These are phyloP conservation scores for Linum usitatissimum DNA, from an alignment of 345 rosid genomes.

Conservation along the genomic window DNA sequence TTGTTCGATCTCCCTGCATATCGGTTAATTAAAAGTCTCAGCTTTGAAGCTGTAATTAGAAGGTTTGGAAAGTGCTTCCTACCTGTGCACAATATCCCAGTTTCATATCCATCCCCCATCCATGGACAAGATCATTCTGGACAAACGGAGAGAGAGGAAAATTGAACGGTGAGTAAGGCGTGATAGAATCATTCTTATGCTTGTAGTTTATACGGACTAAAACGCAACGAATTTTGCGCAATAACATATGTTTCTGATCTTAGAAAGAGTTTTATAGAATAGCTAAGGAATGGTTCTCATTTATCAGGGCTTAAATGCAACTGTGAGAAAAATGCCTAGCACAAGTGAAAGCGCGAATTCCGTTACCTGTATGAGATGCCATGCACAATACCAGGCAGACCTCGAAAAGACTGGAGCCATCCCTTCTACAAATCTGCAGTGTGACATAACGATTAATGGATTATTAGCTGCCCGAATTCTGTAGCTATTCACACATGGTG, in stretches of 20 bases:
- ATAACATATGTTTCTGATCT: no score
- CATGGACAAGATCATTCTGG: constrained; percentile 93
- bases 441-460: not conserved
- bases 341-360: no score
- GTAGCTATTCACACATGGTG: not conserved
- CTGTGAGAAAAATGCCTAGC: no score
- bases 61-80: constrained; percentile 5
- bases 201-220: no score
- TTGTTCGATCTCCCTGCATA: constrained; percentile 70
- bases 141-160: constrained; percentile 6
- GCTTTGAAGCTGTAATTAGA: not conserved
- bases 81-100: constrained; percentile 99
- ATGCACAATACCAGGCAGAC: constrained; percentile 95
- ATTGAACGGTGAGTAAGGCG: no score
- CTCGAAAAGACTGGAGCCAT: constrained; percentile 99
- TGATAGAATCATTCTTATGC: no score
- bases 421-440: constrained; percentile 83
- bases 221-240: no score
- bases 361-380: constrained; percentile 98
- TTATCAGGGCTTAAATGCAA: no score
- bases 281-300: no score
- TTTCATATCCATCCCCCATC: constrained; percentile 98
- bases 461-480: not conserved
- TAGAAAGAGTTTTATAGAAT: no score
- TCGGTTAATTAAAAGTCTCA: not conserved